A percentile compares a stretch with the other conserved stretches of the same genome.
phyloP scores from a whole-genome alignment of 371 early-diverging fungal genomes.

The Smittium mucronatum region DNA sequence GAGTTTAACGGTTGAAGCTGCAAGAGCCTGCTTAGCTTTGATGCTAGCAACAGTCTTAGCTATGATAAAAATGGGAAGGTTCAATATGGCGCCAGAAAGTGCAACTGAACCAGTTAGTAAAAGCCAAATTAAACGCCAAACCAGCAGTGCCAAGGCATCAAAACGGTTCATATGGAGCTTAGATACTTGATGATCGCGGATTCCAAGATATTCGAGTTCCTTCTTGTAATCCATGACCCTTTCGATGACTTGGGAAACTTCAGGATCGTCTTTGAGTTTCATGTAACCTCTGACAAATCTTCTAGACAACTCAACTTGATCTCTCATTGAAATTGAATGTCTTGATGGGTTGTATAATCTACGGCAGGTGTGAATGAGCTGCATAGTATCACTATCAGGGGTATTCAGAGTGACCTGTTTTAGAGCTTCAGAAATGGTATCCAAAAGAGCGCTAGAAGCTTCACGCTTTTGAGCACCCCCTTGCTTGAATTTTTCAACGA shows the following conservation, averaged over 20 bases:
- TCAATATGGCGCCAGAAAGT: conserved; percentile 71
- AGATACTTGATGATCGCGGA: conserved; percentile 92
- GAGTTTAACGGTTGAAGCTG: conserved; percentile 82
- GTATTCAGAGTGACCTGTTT: conserved; percentile 80
- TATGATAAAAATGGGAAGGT: conserved; percentile 61
- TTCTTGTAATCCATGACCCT: conserved; percentile 77
- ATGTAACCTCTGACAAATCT: conserved; percentile 81
- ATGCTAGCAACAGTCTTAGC: conserved; percentile 54
- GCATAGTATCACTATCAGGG: conserved; percentile 81
- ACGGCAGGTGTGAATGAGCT: conserved; percentile 85
- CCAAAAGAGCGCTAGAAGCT: conserved; percentile 63
- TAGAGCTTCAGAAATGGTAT: conserved; percentile 58
- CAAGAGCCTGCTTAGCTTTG: conserved; percentile 79
- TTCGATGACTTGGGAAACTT: conserved; percentile 53
- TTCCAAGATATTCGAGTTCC: conserved; percentile 74
- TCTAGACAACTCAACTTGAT: conserved; percentile 79
- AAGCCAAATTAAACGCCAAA: conserved; percentile 49
- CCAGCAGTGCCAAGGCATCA: conserved; percentile 55
- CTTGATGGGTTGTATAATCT: conserved; percentile 83
- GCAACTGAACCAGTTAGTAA: conserved; percentile 56
- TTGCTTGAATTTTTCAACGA: conserved; percentile 62
- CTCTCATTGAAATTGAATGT: conserved; percentile 64
- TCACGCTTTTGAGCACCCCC: conserved; percentile 73
- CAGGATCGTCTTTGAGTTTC: conserved; percentile 64
- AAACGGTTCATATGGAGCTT: conserved; percentile 53